phyloP scores from a whole-genome alignment of 2,329 filamentous ascomycete species.

The Lachnellula occidentalis region DNA sequence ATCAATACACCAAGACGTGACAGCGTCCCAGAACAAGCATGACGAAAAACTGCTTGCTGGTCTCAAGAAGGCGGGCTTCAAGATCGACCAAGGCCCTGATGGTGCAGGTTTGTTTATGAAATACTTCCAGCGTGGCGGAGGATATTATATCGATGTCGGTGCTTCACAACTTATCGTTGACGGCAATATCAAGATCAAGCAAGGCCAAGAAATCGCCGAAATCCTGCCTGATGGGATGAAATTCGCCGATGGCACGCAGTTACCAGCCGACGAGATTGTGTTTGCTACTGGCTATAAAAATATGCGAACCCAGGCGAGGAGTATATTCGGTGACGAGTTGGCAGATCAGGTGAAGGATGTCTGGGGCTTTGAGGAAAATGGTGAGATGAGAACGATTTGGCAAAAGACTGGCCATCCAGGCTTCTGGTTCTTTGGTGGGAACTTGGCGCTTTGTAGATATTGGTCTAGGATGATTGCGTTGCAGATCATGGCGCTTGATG shows the following conservation, averaged over 20 bases:
- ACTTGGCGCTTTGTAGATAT: constrained; percentile 42
- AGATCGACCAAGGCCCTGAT: constrained; percentile 51
- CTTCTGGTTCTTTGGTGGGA: constrained; percentile 49
- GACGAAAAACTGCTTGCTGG: constrained; percentile 41
- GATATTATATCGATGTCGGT: constrained; percentile 55
- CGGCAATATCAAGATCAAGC: constrained; percentile 49
- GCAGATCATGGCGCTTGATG: constrained; percentile 43
- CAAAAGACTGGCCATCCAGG: constrained; percentile 42
- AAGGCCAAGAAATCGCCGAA: constrained; percentile 40
- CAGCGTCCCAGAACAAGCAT: constrained; percentile 31
- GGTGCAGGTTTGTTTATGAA: constrained; percentile 50
- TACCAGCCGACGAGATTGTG: constrained; percentile 47
- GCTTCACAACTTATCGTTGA: constrained; percentile 46
- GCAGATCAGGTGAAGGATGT: constrained; percentile 44
- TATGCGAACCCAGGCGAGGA: constrained; percentile 45
- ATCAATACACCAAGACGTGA: constrained; percentile 45
- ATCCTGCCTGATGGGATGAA: constrained; percentile 35
- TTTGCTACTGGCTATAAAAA: constrained; percentile 46
- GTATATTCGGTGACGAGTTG: constrained; percentile 45
- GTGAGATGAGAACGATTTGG: constrained; percentile 44
- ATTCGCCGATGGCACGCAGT: constrained; percentile 39
- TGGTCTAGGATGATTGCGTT: constrained; percentile 43
- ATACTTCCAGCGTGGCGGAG: constrained; percentile 55
- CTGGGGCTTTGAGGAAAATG: constrained; percentile 45
- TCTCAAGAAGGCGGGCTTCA: constrained; percentile 51